Conservation (phyloP, 1,139 yeast species). For the Kurtzmaniella quercitrusa region DNA sequence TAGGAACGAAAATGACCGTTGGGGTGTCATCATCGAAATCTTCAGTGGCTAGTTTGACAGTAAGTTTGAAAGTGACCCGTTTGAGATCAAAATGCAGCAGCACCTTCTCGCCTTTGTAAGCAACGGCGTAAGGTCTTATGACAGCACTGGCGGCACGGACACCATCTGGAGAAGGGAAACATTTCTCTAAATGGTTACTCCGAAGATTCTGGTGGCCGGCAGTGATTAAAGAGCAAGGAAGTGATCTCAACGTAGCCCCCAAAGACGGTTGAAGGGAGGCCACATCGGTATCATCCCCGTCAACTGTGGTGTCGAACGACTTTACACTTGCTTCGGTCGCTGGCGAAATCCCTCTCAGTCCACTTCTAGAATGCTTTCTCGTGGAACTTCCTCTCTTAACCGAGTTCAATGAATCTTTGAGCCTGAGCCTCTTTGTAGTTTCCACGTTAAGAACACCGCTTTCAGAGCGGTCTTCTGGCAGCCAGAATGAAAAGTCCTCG, state of each 20-base stretch:
- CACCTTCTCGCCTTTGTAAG: slow-evolving; percentile 51
- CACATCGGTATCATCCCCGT: not conserved
- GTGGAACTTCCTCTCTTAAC: not conserved
- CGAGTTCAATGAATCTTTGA: slow-evolving; percentile 1
- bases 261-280: not conserved
- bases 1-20: slow-evolving; percentile 65
- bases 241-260: not conserved
- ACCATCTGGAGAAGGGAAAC: slow-evolving; percentile 52
- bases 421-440: not conserved
- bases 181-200: slow-evolving; percentile 20
- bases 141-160: slow-evolving; percentile 68
- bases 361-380: not conserved
- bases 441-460: slow-evolving; percentile 3
- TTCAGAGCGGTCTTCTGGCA: slow-evolving; percentile 52
- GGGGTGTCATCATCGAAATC: slow-evolving; percentile 23
- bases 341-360: not conserved
- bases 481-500: slow-evolving; percentile 88
- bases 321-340: slow-evolving; percentile 15
- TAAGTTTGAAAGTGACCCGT: slow-evolving; percentile 42
- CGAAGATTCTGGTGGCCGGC: slow-evolving; percentile 10
- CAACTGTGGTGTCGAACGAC: not conserved
- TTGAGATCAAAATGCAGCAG: slow-evolving; percentile 54
- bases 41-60: slow-evolving; percentile 25
- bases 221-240: slow-evolving; percentile 1
- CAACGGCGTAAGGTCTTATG: slow-evolving; percentile 66